Evolutionary conservation across 108 stramenopile genomes (phyloP).

Genomic region (Epithemia pelagica): DNA sequence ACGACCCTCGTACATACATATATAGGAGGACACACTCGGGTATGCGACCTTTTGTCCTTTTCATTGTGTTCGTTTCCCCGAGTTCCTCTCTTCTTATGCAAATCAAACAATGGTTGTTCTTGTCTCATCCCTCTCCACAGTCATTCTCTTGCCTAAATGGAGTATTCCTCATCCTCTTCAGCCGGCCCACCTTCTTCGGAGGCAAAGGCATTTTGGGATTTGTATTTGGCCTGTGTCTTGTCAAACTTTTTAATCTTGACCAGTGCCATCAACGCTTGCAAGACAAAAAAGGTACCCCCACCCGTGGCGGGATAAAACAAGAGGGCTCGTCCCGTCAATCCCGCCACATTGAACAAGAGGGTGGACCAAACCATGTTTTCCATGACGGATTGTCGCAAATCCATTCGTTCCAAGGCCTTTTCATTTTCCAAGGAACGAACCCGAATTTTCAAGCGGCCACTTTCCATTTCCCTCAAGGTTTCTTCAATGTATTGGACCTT

Average conservation of each 20-base stretch:
- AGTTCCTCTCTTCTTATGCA: too few species aligned
- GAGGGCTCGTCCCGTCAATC: constrained; percentile 38
- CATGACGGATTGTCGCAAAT: constrained; percentile 64
- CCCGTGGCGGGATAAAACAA: constrained; percentile 37
- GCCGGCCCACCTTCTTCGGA: background rate
- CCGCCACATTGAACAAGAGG: constrained; percentile 64
- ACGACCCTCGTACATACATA: too few species aligned
- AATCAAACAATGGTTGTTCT: too few species aligned
- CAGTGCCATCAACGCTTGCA: constrained; percentile 61
- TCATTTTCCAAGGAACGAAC: constrained; percentile 92
- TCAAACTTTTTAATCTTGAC: constrained; percentile 82
- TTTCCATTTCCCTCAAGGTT: constrained; percentile 75
- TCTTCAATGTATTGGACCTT: constrained; percentile 91
- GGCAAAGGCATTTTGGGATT: constrained; percentile 4
- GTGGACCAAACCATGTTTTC: constrained; percentile 72
- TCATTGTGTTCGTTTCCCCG: too few species aligned
- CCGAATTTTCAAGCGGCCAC: constrained; percentile 86
- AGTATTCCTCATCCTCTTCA: too few species aligned
- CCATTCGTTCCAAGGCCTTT: constrained; percentile 83
- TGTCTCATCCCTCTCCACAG: too few species aligned
- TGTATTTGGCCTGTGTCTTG: constrained; percentile 80
- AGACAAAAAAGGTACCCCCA: constrained; percentile 60
- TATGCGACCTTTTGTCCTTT: too few species aligned
- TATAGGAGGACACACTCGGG: too few species aligned
- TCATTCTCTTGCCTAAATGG: too few species aligned